These are phyloP conservation scores for Setomelanomma holmii DNA, from an alignment of 2,329 filamentous ascomycete species.

Conservation along the genomic window DNA sequence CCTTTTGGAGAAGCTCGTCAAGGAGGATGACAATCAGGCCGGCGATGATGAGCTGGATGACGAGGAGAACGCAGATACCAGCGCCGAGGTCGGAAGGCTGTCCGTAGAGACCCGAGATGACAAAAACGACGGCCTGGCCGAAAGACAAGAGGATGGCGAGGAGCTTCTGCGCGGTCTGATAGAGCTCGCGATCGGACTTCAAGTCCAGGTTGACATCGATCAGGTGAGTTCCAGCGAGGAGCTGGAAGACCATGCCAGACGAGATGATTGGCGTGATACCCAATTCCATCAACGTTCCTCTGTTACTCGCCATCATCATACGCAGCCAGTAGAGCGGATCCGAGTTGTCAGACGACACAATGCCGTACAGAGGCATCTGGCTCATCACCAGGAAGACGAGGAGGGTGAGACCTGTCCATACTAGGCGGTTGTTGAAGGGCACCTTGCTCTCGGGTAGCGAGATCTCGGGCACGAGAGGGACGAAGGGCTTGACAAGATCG, in stretches of 20 bases:
- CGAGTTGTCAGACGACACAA: slow-evolving; percentile 94
- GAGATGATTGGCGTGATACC: slow-evolving; percentile 98
- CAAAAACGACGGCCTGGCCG: slow-evolving; percentile 96
- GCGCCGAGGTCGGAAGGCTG: slow-evolving; percentile 95
- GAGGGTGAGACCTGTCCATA: slow-evolving; percentile 72
- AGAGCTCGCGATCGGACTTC: slow-evolving; percentile 99
- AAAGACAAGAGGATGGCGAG: slow-evolving; percentile 93
- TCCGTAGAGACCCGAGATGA: slow-evolving; percentile 92
- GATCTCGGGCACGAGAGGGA: slow-evolving; percentile 99
- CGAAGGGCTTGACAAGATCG: slow-evolving; percentile 99
- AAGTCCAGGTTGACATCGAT: slow-evolving; percentile 99
- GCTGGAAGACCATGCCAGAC: slow-evolving; percentile 99
- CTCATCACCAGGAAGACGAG: slow-evolving; percentile 99
- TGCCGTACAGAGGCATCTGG: slow-evolving; percentile 95
- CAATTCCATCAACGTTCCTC: slow-evolving; percentile 93
- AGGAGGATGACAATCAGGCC: slow-evolving; percentile 99
- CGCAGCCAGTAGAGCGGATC: slow-evolving; percentile 99
- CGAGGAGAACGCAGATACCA: slow-evolving; percentile 96
- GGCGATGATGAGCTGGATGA: slow-evolving; percentile 96
- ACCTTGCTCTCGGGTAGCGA: slow-evolving; percentile 88
- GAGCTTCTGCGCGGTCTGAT: slow-evolving; percentile 98
- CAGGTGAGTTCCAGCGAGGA: slow-evolving; percentile 97
- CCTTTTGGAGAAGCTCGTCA: slow-evolving; percentile 98
- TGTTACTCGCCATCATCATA: slow-evolving; percentile 99
- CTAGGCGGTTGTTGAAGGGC: slow-evolving; percentile 85